Base-by-base conservation (phyloP, 768 basidiomycete genomes). In the Leccinum subgranulosum region DNA sequence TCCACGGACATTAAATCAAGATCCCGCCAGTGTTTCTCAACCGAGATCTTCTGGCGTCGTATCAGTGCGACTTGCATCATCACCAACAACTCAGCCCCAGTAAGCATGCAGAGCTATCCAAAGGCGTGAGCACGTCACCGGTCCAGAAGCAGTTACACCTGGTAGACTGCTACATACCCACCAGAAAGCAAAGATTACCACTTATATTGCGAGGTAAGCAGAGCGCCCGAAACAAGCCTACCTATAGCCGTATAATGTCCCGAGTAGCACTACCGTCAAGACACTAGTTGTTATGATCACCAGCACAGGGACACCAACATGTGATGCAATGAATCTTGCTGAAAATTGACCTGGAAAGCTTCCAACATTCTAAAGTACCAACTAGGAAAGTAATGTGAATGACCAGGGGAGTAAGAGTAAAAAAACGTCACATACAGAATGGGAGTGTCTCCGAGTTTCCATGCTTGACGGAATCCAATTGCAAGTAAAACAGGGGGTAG, bases 181-280 rank as follows among this genome's bases (percentile, higher is more conserved):
- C 76, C 69, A 60, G 83, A 86, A 7, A 84, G 51, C 3, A 78
- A 75, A 4, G 84, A 77, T 47, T 72, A 83, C 85, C 85, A 87
- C 1, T 75, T 70, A 62, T 79, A 84, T 9, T 74, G 64, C 11
- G 73, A 59, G 0, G 82, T 77, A 4, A 87, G 76, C 19, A 86
- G 65, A 0, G 81, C 79, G 1, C 85, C 84, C 17, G 78, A 75
- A 41, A 85, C 75, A 23, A 23, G 23, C 23, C 23, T 23, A 5
- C 82, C 84, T 79, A 58, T 80, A 81, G 12, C 82, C 83, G 60
- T 74, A 82, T 2, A 79, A 48, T 11, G 74, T 63, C 3, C 75
- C 75, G 50, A 81, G 74, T 4, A 74, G 58, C 19, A 79, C 70
- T 3, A 77, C 73, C 2, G 76, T 72, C 3, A 69, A 61, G 8